Percentiles rank a stretch among this genome's conserved stretches.
These are phyloP conservation scores for Lanmaoa pseudosensibilis DNA, from an alignment of 768 basidiomycete species.

Conservation along the genomic window DNA sequence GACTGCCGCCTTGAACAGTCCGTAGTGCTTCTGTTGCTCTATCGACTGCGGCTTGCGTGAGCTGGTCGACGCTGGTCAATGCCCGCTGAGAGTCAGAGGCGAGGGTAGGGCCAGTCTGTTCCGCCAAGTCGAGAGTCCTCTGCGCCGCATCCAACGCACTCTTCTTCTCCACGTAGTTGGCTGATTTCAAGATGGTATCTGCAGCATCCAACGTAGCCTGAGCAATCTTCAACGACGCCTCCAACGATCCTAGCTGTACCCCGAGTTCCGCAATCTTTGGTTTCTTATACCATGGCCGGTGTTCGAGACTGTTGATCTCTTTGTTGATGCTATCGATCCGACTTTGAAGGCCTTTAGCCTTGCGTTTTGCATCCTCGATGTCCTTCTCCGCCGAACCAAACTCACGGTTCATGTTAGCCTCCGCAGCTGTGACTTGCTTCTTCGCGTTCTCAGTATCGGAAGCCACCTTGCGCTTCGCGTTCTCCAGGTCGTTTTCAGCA, in stretches of 20 bases:
- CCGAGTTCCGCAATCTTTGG: neutral
- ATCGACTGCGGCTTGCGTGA: neutral
- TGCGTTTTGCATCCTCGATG: neutral
- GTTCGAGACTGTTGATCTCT: neutral
- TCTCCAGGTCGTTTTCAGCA: neutral
- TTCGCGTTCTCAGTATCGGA: neutral
- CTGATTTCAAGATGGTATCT: neutral
- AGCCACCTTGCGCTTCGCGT: neutral
- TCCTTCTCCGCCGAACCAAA: constrained; percentile 4
- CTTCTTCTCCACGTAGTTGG: neutral
- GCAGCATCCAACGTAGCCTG: neutral
- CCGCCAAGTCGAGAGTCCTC: neutral
- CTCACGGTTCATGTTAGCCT: neutral
- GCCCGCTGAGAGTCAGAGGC: neutral
- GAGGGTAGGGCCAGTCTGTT: neutral
- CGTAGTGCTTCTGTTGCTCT: neutral
- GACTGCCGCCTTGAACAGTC: neutral
- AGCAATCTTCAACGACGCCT: neutral
- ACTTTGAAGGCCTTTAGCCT: neutral
- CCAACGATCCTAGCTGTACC: neutral
- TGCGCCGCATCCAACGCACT: neutral
- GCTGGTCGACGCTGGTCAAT: neutral
- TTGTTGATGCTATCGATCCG: neutral
- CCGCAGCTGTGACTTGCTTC: neutral
- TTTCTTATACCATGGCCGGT: neutral